phyloP scores from a whole-genome alignment of 495 filamentous ascomycete genomes.

The Lophiotrema nucula region DNA sequence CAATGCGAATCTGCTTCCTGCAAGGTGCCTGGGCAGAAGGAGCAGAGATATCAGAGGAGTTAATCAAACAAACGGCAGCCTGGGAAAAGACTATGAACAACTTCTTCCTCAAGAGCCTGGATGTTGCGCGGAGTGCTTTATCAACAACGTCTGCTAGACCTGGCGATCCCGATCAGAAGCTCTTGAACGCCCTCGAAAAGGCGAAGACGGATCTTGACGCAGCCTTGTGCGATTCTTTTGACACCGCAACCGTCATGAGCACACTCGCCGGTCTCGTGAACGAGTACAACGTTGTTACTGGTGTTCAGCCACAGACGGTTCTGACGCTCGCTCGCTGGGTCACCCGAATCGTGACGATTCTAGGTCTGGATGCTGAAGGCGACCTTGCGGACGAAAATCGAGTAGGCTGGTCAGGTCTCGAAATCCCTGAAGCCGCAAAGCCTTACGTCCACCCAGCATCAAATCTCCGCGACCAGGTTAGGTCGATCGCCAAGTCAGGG shows the following conservation, averaged over 20 bases:
- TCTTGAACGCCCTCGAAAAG: conserved; percentile 54
- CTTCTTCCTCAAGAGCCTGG: conserved; percentile 91
- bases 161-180: conserved; percentile 26
- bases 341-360: conserved; percentile 76
- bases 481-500: no score
- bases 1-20: conserved; percentile 82
- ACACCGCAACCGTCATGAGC: conserved; percentile 76
- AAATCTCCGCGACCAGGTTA: conserved; percentile 40
- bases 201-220: conserved; percentile 63
- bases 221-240: conserved; percentile 82
- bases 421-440: conserved; percentile 53
- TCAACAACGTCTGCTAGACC: no score
- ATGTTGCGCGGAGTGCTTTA: no score
- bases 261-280: conserved; percentile 72
- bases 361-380: conserved; percentile 74
- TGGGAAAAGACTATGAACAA: conserved; percentile 87
- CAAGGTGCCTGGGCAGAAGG: conserved; percentile 87
- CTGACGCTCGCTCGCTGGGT: conserved; percentile 69
- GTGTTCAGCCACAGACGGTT: conserved; percentile 34
- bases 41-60: conserved; percentile 83
- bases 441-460: conserved; percentile 38
- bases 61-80: conserved; percentile 65
- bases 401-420: conserved; percentile 84
- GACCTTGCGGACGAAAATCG: conserved; percentile 54
- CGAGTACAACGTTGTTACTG: conserved; percentile 59